Evolutionary conservation across 192 early-diverging fungal species (phyloP).

Genomic region (Funneliformis mosseae): DNA sequence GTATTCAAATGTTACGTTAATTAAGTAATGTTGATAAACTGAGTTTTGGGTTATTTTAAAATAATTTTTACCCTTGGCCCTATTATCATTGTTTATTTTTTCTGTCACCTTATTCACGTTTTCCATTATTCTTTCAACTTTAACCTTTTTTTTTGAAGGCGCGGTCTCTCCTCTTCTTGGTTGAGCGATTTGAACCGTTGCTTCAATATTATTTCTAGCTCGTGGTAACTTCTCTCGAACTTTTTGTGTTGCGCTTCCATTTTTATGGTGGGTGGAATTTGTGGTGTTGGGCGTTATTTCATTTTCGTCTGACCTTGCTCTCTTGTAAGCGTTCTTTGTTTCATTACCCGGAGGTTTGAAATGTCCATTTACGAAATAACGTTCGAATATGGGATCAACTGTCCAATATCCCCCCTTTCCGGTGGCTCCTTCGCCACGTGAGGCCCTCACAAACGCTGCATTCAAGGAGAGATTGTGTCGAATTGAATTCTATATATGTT

Average conservation of each 20-base stretch:
- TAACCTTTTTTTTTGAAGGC: not conserved
- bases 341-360: not conserved
- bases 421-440: constrained; percentile 53
- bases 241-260: not conserved
- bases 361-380: not conserved
- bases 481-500: constrained; percentile 68
- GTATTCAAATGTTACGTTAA: too few relatives aligned
- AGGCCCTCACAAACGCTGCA: constrained; percentile 75
- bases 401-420: constrained; percentile 74
- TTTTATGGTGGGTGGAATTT: not conserved
- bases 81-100: not conserved
- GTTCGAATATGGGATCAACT: constrained; percentile 45
- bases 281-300: not conserved
- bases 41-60: not conserved
- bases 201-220: not conserved
- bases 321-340: not conserved
- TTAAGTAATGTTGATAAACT: too few relatives aligned
- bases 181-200: not conserved
- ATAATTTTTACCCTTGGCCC: not conserved
- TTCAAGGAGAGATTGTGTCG: constrained; percentile 87
- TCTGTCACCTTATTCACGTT: not conserved
- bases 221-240: not conserved
- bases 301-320: not conserved
- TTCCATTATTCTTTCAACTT: not conserved
- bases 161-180: too few relatives aligned